Evolutionary conservation across 2,329 filamentous ascomycete genomes (phyloP).

Genomic region (Xylaria polymorpha): DNA sequence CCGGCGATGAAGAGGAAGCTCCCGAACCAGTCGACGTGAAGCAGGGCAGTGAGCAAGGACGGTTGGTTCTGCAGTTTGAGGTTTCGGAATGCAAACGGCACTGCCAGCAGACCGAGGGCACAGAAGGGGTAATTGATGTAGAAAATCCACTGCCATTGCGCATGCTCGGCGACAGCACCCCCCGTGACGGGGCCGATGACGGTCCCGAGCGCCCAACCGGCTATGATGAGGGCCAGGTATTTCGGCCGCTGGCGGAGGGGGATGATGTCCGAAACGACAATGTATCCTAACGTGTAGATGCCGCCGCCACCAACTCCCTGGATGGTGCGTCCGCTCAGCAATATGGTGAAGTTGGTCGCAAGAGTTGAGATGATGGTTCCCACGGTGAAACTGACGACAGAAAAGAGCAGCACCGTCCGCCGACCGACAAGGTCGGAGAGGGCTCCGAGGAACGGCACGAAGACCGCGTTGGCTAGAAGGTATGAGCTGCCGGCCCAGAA

Average conservation of each 20-base stretch:
- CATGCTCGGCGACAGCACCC: conserved; percentile 33
- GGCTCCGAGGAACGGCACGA: conserved; percentile 25
- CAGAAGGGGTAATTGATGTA: conserved; percentile 42
- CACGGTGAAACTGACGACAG: conserved; percentile 33
- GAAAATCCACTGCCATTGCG: conserved; percentile 38
- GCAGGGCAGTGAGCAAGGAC: conserved; percentile 19
- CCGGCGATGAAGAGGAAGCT: conserved; percentile 61
- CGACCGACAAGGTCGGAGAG: conserved; percentile 34
- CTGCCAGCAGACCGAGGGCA: conserved; percentile 36
- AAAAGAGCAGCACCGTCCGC: conserved; percentile 14
- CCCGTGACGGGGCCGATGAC: conserved; percentile 36
- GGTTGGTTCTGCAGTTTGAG: conserved; percentile 19
- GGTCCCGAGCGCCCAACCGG: conserved; percentile 36
- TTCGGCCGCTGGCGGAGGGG: conserved; percentile 40
- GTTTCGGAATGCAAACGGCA: conserved; percentile 38
- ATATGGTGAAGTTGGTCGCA: conserved; percentile 21
- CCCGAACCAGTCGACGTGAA: conserved; percentile 60
- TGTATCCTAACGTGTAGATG: conserved; percentile 30
- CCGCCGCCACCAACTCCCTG: conserved; percentile 40
- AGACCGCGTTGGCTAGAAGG: conserved; percentile 34
- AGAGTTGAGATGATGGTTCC: conserved; percentile 37
- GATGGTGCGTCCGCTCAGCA: conserved; percentile 35
- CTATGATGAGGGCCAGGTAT: conserved; percentile 29
- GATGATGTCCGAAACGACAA: conserved; percentile 38
- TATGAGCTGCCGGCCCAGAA: conserved; percentile 37